A percentile compares a stretch with the other conserved stretches of the same genome.
phyloP scores from a whole-genome alignment of 176 grass and related monocot genomes.

The Musa acuminata region DNA sequence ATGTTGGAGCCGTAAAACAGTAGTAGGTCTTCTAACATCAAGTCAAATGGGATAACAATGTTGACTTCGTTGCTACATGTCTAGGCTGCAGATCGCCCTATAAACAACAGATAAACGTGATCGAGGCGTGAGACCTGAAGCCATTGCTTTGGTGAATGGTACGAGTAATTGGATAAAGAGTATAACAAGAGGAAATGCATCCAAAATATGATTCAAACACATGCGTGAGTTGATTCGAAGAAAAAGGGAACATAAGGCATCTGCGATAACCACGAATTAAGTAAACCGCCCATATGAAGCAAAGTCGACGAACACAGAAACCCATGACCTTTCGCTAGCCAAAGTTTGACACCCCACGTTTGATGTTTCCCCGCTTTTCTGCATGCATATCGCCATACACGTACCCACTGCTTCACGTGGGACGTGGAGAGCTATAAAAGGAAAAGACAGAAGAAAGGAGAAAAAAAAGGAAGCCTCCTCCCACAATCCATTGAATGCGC shows the following conservation, averaged over 20 bases:
- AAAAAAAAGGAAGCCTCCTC: background rate
- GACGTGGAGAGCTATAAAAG: background rate
- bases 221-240: no score
- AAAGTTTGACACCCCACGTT: background rate
- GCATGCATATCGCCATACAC: background rate
- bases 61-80: no score
- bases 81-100: background rate
- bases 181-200: no score
- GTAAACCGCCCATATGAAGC: no score
- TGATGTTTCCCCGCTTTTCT: background rate
- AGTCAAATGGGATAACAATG: no score
- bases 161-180: background rate
- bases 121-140: background rate
- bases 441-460: background rate
- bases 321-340: no score
- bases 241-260: no score
- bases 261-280: no score
- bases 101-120: background rate
- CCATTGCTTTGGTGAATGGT: background rate
- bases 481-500: background rate
- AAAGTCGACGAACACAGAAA: background rate
- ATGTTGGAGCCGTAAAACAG: no score
- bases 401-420: background rate
- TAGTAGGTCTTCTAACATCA: no score
- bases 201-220: no score